Conservation (phyloP, 352 stramenopile species). For the Thalassiosira mediterranea region DNA sequence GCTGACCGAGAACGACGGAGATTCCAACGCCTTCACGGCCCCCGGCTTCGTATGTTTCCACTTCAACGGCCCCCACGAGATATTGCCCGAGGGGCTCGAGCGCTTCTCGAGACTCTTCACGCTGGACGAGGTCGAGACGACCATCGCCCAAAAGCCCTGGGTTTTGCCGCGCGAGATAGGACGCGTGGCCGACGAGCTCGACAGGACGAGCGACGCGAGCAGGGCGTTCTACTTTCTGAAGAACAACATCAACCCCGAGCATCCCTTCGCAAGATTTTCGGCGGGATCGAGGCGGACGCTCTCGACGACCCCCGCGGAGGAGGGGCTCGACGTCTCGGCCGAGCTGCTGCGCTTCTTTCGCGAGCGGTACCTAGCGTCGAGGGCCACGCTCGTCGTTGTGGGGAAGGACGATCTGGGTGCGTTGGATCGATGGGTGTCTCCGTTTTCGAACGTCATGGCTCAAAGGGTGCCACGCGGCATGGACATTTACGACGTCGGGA, state of each 20-base stretch:
- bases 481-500: too few relatives aligned
- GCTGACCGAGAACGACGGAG: constrained; percentile 64
- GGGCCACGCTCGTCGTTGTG: constrained; percentile 72
- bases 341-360: constrained; percentile 67
- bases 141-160: constrained; percentile 36
- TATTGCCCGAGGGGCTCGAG: constrained; percentile 60
- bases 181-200: constrained; percentile 66
- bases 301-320: constrained; percentile 41
- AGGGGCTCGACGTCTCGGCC: constrained; percentile 56
- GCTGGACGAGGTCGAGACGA: constrained; percentile 44
- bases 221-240: constrained; percentile 71
- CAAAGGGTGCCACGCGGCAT: too few relatives aligned
- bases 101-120: constrained; percentile 63
- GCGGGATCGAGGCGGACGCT: constrained; percentile 66
- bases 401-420: constrained; percentile 45
- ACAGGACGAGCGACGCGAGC: constrained; percentile 50
- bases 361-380: constrained; percentile 58
- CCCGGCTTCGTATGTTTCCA: constrained; percentile 77
- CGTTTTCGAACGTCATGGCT: constrained; percentile 62
- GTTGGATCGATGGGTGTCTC: constrained; percentile 60
- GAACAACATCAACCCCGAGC: constrained; percentile 61
- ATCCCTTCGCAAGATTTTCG: constrained; percentile 68
- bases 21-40: constrained; percentile 74
- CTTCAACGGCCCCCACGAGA: constrained; percentile 54
- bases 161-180: constrained; percentile 63